A percentile compares a stretch with the other conserved stretches of the same genome.
phyloP scores from a whole-genome alignment of 352 stramenopile species.

The Thraustotheca clavata region DNA sequence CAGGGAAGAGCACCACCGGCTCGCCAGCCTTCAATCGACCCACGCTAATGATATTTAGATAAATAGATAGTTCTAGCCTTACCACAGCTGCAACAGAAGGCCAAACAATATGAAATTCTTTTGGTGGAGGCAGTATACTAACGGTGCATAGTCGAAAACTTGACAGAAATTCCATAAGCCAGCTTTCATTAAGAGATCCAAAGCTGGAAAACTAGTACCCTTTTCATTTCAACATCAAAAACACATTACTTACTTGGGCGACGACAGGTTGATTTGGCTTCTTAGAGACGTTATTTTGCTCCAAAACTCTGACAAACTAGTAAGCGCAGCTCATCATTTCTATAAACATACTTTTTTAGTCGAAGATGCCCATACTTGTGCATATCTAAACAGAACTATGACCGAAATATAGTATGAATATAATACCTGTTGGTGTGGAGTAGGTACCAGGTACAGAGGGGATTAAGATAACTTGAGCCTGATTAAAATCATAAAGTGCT shows the following conservation, averaged over 20 bases:
- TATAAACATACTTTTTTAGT: conserved; percentile 41
- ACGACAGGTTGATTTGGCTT: background rate
- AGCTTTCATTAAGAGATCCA: conserved; percentile 73
- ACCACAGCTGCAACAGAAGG: conserved; percentile 72
- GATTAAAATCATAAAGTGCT: conserved; percentile 51
- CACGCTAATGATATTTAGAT: background rate
- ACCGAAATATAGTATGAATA: background rate
- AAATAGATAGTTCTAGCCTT: conserved; percentile 16
- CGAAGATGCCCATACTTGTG: conserved; percentile 72
- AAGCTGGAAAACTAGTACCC: conserved; percentile 61
- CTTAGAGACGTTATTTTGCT: background rate
- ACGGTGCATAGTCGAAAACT: conserved; percentile 43
- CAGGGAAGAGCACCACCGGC: conserved; percentile 60
- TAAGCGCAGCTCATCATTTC: too few species aligned
- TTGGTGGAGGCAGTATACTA: conserved; percentile 31
- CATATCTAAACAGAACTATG: conserved; percentile 39
- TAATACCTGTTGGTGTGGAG: conserved; percentile 29
- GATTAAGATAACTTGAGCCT: conserved; percentile 45
- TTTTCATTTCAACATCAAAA: background rate
- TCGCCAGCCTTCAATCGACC: conserved; percentile 68
- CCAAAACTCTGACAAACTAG: too few species aligned
- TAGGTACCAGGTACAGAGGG: conserved; percentile 62
- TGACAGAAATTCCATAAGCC: conserved; percentile 58
- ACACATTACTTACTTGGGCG: background rate
- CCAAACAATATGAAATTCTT: conserved; percentile 67